A percentile compares a stretch with the other conserved stretches of the same genome.
Evolutionary conservation across 129 eudicot genomes (phyloP).

Genomic region (carrot (Daucus carota)): DH1_v3.0 NC_030384.2:40053501-40054000

Average conservation of each 20-base stretch:
- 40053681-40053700: conserved; percentile 99
- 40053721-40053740: conserved; percentile 96
- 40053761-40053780: conserved; percentile 98
- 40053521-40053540: background rate
- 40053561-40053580: background rate
- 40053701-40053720: conserved; percentile 98
- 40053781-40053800: conserved; percentile 82
- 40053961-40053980: background rate
- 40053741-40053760: conserved; percentile 90
- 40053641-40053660: background rate
- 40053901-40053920: background rate
- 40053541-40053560: too few species aligned
- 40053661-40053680: background rate
- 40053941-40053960: background rate
- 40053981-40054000: background rate
- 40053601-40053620: background rate
- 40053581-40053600: background rate
- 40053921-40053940: background rate
- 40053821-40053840: conserved; percentile 79
- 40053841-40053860: background rate
- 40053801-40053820: conserved; percentile 97
- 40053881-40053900: background rate
- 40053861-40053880: background rate
- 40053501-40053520: background rate
- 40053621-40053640: background rate